Evolutionary conservation across 352 stramenopile species (phyloP), one percentile per base, ranked within the genome.

Genomic region (Phytophthora podocarpi): DNA sequence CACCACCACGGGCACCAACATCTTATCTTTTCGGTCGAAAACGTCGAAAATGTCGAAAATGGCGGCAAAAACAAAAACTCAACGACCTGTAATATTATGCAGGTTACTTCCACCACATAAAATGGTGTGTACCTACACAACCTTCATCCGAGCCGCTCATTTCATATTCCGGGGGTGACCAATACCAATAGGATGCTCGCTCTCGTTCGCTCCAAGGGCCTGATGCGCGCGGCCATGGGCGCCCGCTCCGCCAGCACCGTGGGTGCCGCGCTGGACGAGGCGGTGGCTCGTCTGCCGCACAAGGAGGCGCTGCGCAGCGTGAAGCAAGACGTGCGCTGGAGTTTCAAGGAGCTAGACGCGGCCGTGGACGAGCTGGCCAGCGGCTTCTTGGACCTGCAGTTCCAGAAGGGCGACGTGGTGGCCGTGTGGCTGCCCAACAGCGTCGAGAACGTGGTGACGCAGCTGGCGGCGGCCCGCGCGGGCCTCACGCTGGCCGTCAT

Each of bases 381-480:
- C 67, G 85, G 87, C 13, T 82, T 96, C 51, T 52, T 88, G 50
- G 81, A 82, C 58, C 72, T 95, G 49, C 64, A 90, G 60, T 86
- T 96, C 66, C 65, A 78, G 59, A 49, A 67, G 36, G 82, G 83
- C 20, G 82, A 94, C 50, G 85, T 93, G 56, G 71, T 96, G 37
- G 87, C 87, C 0, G 46, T 96, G 12, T 96, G 87, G 87, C 74
- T 96, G 43, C 86, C 87, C 35, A 94, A 94, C 71, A 92, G 72
- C 56, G 72, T 78, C 5, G 87, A 96, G 57, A 94, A 87, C 52
- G 72, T 94, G 59, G 69, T 93, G 31, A 90, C 86, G 47, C 87
- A 96, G 57, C 72, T 95, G 54, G 87, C 85, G 27, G 87, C 84
- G n/a, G 87, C 87, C 31, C 92, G 90, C 71, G 80, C 80, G 8